These are phyloP conservation scores for Globisporangium canariense DNA, from an alignment of 352 stramenopile species.

Conservation along the genomic window DNA sequence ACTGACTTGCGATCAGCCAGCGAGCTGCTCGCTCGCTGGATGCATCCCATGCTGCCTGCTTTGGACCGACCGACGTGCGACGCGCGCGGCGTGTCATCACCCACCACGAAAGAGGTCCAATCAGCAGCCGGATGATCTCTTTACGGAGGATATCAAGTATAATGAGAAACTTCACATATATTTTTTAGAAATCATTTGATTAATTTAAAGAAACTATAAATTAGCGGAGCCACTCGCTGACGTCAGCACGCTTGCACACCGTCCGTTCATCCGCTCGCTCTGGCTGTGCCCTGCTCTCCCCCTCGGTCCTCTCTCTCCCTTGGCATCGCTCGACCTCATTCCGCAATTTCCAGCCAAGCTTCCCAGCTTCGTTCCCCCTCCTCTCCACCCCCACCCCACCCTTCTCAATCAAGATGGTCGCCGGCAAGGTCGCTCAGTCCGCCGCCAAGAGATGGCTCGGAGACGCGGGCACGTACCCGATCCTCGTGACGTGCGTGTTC, in stretches of 20 bases:
- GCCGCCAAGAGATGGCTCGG: conserved; percentile 68
- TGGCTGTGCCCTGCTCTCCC: neutral
- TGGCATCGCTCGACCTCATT: conserved; percentile 39
- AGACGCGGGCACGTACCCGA: conserved; percentile 74
- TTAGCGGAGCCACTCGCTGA: neutral
- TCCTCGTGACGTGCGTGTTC: conserved; percentile 65
- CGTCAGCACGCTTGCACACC: conserved; percentile 15
- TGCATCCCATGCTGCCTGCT: neutral
- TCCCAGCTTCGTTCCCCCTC: conserved; percentile 15
- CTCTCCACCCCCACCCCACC: conserved; percentile 4
- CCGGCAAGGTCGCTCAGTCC: conserved; percentile 41
- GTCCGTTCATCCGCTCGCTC: conserved; percentile 5
- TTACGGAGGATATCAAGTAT: conserved; percentile 7
- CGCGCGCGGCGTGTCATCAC: neutral
- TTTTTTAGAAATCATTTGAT: neutral
- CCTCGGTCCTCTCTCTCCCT: neutral
- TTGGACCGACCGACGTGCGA: neutral
- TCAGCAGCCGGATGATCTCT: neutral
- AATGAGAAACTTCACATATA: neutral
- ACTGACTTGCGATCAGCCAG: neutral
- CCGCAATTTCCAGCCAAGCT: conserved; percentile 46
- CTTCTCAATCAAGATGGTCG: conserved; percentile 41
- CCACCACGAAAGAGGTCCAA: conserved; percentile 5
- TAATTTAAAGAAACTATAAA: neutral
- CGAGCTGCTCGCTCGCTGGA: neutral